Conservation (phyloP, 164 flowering plant species). For the Kalanchoe fedtschenkoi region DNA sequence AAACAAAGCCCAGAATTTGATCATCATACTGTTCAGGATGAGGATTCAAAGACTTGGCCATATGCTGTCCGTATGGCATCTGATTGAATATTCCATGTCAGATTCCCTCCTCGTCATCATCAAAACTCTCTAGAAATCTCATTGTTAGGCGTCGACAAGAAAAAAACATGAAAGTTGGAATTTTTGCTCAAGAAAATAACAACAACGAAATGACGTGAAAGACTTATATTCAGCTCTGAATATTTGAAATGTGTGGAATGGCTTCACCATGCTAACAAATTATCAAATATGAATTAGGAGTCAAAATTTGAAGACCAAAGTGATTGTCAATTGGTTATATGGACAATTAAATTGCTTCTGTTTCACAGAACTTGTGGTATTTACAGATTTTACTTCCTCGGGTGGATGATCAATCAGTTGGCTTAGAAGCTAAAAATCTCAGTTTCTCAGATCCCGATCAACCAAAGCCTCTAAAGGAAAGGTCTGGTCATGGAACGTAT, state of each 20-base stretch:
- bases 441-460: not conserved
- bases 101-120: not conserved
- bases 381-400: not conserved
- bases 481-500: not conserved
- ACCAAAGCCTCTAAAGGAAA: not conserved
- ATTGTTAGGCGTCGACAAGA: not conserved
- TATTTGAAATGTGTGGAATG: not conserved
- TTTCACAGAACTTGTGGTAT: not conserved
- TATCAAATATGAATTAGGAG: too few species aligned
- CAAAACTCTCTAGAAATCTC: not conserved
- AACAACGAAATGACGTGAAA: not conserved
- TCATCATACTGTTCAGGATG: not conserved
- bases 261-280: too few species aligned
- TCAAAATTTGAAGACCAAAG: too few species aligned
- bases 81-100: conserved; percentile 4
- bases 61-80: not conserved
- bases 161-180: not conserved
- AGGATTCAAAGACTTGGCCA: not conserved
- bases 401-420: not conserved
- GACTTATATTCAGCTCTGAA: not conserved
- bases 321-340: too few species aligned
- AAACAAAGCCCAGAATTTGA: not conserved
- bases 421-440: not conserved
- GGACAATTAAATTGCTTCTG: not conserved
- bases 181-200: not conserved